A percentile compares a stretch with the other conserved stretches of the same genome.
These are phyloP conservation scores for Elsinoe perseae DNA, from an alignment of 2,329 filamentous ascomycete genomes.

Conservation along the genomic window DNA sequence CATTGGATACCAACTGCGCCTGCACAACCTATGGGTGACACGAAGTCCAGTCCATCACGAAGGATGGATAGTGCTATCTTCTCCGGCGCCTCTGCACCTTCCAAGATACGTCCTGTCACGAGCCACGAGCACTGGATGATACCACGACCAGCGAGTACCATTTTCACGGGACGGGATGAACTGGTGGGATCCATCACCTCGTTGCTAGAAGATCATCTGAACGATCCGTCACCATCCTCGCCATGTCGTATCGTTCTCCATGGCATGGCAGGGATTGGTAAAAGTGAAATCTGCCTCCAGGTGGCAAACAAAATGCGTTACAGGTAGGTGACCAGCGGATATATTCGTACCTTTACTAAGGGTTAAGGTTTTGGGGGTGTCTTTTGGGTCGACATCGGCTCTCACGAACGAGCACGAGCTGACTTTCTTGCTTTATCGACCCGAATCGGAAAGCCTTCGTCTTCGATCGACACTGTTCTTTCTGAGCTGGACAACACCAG, in stretches of 20 bases:
- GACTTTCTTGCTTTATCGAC: neutral
- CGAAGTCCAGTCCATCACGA: neutral
- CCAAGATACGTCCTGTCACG: neutral
- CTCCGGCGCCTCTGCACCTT: neutral
- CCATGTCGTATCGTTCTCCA: neutral
- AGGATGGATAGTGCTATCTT: neutral
- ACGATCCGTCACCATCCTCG: neutral
- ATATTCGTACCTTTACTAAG: no score
- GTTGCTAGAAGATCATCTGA: neutral
- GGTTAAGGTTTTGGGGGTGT: neutral
- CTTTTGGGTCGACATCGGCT: neutral
- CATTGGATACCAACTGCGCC: no score
- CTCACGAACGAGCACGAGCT: neutral
- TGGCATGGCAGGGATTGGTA: constrained; percentile 3
- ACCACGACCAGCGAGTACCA: neutral
- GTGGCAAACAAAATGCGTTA: constrained; percentile 2
- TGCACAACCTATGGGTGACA: no score
- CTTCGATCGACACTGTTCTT: neutral
- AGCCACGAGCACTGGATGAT: constrained; percentile 1
- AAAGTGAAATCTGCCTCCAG: constrained; percentile 7
- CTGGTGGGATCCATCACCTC: neutral
- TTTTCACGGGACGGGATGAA: neutral
- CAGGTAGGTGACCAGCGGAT: neutral
- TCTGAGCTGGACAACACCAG: neutral
- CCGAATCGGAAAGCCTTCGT: neutral